These are phyloP conservation scores for Acanthamoeba sp. DNA, from an alignment of 208 protist genomes.

Conservation along the genomic window DNA sequence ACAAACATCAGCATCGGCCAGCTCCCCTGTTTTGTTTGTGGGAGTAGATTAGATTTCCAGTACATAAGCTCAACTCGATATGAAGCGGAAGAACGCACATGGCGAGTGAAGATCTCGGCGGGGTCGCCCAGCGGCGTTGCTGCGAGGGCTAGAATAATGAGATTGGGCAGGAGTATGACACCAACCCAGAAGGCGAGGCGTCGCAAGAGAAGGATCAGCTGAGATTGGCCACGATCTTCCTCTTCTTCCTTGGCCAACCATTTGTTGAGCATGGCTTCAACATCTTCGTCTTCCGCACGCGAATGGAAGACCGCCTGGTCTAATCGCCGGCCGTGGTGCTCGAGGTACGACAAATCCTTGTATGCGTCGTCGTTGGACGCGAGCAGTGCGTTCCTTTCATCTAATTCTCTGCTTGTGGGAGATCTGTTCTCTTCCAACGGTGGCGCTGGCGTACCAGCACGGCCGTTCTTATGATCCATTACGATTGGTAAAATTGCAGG, in stretches of 20 bases:
- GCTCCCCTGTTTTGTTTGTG: background rate
- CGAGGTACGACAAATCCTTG: background rate
- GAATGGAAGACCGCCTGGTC: background rate
- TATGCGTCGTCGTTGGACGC: too few relatives aligned
- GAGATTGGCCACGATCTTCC: background rate
- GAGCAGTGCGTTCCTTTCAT: background rate
- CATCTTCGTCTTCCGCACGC: background rate
- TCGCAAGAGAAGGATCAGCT: background rate
- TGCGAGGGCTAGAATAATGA: background rate
- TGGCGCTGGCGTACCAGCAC: too few relatives aligned
- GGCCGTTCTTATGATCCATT: background rate
- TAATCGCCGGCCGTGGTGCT: background rate
- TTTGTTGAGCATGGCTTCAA: background rate
- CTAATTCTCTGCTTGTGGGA: background rate
- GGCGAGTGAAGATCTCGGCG: background rate
- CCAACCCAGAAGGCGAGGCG: background rate
- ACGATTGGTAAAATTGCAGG: too few relatives aligned
- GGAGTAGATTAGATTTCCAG: background rate
- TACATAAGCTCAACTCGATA: background rate
- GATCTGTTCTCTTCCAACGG: background rate
- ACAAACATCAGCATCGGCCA: slow-evolving; percentile 51
- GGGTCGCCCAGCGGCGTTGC: background rate
- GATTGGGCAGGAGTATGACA: background rate
- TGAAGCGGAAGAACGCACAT: background rate
- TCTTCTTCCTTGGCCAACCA: background rate